Percentiles rank a stretch among this genome's conserved stretches.
These are phyloP conservation scores for Kazachstania sp. DNA, from an alignment of 1,139 yeast genomes.

Conservation along the genomic window DNA sequence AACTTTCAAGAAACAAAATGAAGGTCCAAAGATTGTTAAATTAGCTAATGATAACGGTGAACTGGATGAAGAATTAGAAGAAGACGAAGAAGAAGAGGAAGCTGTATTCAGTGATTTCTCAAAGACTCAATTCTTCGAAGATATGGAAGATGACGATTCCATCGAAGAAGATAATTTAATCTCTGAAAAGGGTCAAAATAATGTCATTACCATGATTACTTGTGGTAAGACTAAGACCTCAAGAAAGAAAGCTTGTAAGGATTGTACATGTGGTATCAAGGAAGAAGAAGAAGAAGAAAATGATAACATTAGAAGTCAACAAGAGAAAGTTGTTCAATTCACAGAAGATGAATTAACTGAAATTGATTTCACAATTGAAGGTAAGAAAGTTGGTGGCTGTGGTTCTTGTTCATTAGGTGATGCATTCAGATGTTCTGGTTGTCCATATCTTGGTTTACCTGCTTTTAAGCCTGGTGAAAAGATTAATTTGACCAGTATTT, in stretches of 20 bases:
- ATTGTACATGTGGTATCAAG: constrained; percentile 92
- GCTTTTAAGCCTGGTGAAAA: constrained; percentile 96
- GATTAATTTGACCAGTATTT: constrained; percentile 33
- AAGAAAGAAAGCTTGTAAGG: constrained; percentile 87
- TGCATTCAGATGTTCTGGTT: constrained; percentile 96
- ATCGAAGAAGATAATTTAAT: constrained; percentile 43
- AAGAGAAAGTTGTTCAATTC: constrained; percentile 29
- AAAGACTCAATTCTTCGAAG: constrained; percentile 48
- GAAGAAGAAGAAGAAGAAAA: constrained; percentile 62
- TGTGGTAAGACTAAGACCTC: constrained; percentile 38
- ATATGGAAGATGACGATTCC: constrained; percentile 38
- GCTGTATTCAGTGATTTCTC: constrained; percentile 18
- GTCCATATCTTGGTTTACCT: constrained; percentile 94
- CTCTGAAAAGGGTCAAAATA: constrained; percentile 32
- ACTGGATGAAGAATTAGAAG: too few species aligned
- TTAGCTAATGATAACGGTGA: constrained; percentile 1
- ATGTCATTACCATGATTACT: constrained; percentile 33
- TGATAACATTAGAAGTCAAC: constrained; percentile 42
- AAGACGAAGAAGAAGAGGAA: constrained; percentile 22
- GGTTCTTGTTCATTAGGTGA: constrained; percentile 96
- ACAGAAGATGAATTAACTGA: constrained; percentile 40
- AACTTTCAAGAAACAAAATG: constrained; percentile 6
- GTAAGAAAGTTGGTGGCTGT: constrained; percentile 88
- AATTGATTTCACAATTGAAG: constrained; percentile 89
- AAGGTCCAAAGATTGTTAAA: background rate